Evolutionary conservation across 805 yeast genomes (phyloP), one percentile per base, ranked within the genome.

Genomic region (Candida railenensis): DNA sequence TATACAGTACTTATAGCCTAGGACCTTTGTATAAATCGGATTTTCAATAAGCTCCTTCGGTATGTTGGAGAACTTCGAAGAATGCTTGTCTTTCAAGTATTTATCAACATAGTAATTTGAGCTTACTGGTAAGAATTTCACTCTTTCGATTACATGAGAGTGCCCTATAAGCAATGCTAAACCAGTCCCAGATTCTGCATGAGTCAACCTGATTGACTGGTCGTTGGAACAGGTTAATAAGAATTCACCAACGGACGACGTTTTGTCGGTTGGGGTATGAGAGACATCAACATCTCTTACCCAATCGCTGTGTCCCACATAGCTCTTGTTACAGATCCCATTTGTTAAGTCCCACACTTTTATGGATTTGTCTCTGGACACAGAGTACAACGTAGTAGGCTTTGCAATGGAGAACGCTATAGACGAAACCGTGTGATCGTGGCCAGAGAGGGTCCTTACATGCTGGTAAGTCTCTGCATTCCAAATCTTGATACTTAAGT

Each of bases 221-320:
- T 89, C 97, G 55, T 85, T 85, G 3, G 96, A 87, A 33, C 90
- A 86, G 1, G 91, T 82, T 18, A 89, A 49, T 3, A 88, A 48
- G 51, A 76, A 86, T 40, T 81, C 83, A 2, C 84, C 85, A 37
- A 67, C 67, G 3, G 52, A 48, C 25, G 69, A 62, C 16, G 37
- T 41, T 4, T 33, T 40, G 30, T 45, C 46, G 7, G 50, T 41
- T 19, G 39, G 8, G 20, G 56, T 39, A 42, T 53, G 49, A 0
- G 58, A 62, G 9, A 60, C 68, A 50, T 83, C 89, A 2, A 89
- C 52, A 9, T 80, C 71, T 47, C 96, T 71, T 3, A 89, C 89
- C 97, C 97, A 91, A 53, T 89, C 96, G 8, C 87, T 77, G 63
- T 91, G 97, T 1, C 91, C 92, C 14, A 78, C 73, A 47, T 89